phyloP scores from a whole-genome alignment of 257 asterid species.

The Nicotiana noctiflora region DNA sequence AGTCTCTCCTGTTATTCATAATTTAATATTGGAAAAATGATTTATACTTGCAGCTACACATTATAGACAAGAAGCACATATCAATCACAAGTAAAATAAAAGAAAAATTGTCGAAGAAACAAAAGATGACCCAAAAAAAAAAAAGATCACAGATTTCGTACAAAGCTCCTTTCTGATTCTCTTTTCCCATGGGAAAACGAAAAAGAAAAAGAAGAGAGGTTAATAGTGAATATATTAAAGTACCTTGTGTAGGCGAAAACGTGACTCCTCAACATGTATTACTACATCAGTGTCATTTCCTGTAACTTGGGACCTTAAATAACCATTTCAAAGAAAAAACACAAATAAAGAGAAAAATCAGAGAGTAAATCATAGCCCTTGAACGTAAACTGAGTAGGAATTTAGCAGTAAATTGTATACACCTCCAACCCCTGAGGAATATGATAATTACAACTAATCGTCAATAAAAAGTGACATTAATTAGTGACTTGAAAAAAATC shows the following conservation, averaged over 20 bases:
- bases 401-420: background rate
- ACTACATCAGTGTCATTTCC: conserved; percentile 56
- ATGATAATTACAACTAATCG: background rate
- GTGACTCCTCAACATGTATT: conserved; percentile 41
- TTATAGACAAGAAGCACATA: background rate
- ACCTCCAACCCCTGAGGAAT: background rate
- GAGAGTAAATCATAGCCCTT: background rate
- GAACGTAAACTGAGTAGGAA: background rate
- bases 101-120: background rate
- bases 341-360: background rate
- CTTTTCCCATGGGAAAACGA: background rate
- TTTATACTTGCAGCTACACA: background rate
- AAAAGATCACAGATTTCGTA: no score
- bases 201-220: background rate
- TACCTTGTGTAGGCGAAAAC: conserved; percentile 68
- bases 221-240: background rate
- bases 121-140: background rate
- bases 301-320: conserved; percentile 30
- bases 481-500: no score
- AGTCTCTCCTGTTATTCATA: background rate
- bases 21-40: background rate
- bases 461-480: no score
- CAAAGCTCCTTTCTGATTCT: background rate
- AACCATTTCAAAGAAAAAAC: background rate
- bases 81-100: background rate